Evolutionary conservation across 805 yeast species (phyloP).

Genomic region (Yamadazyma philogaea): DNA sequence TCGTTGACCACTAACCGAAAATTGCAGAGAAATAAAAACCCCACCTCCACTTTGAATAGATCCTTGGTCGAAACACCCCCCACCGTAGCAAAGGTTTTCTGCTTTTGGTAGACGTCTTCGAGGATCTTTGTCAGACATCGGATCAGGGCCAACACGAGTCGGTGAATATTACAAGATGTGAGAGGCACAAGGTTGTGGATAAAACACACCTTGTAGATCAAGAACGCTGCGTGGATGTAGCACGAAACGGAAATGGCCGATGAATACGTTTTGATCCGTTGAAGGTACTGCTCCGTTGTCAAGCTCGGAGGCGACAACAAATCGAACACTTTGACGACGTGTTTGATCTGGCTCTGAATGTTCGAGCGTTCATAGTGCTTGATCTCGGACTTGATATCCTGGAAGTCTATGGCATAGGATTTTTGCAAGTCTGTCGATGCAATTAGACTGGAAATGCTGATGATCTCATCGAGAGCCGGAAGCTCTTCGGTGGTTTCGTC

Average conservation of each 20-base stretch:
- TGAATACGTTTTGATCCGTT: constrained; percentile 38
- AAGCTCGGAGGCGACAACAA: constrained; percentile 34
- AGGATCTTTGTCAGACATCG: constrained; percentile 41
- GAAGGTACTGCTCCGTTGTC: constrained; percentile 32
- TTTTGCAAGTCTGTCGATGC: constrained; percentile 10
- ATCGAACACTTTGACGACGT: constrained; percentile 30
- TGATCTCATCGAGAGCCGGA: constrained; percentile 4
- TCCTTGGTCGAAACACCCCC: constrained; percentile 40
- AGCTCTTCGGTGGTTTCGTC: constrained; percentile 17
- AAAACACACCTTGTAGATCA: constrained; percentile 35
- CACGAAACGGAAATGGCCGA: constrained; percentile 37
- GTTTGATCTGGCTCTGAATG: constrained; percentile 22
- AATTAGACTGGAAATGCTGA: constrained; percentile 9
- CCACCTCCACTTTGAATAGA: constrained; percentile 36
- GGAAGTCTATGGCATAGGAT: constrained; percentile 11
- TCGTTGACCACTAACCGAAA: constrained; percentile 38
- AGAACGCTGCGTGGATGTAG: constrained; percentile 38
- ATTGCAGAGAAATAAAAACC: constrained; percentile 38
- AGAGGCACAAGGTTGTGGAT: constrained; percentile 31
- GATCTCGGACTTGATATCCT: constrained; percentile 13
- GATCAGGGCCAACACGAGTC: constrained; percentile 38
- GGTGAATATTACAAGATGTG: constrained; percentile 33
- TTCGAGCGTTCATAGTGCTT: constrained; percentile 11
- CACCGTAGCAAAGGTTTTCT: constrained; percentile 38
- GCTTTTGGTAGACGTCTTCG: constrained; percentile 43